Evolutionary conservation across 192 early-diverging fungal genomes (phyloP), one percentile per base, ranked within the genome.

Genomic region (Rhizophagus sp.): DNA sequence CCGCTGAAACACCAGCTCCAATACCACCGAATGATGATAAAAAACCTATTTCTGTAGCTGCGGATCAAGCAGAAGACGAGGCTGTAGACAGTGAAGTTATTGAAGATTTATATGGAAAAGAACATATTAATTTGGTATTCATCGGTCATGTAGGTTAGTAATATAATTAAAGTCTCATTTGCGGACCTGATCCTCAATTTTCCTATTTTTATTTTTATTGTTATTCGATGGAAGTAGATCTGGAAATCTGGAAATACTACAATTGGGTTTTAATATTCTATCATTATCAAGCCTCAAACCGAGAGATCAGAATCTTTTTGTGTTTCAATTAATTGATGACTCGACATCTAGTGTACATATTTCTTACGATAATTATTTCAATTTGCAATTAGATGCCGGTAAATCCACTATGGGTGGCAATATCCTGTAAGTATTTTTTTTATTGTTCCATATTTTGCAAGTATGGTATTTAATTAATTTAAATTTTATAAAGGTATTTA

Each of bases 341-440:
- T 47, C 44, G 44, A 47, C 44, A 41, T 41, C 39, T 41, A 63
- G 30, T 73, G 36, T 41, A 41, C 39, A 33, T 75, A 27, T 50
- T 50, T 57, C 15, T 65, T 25, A 36, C 62, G 19, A 57, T 30
- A 39, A 76, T 63, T 67, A 67, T 41, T 67, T 79, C 36, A 71
- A 67, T 76, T 30, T 73, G 24, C 39, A 22, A 33, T 27, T 79
- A 88, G 93, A 95, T 87, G 93, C 94, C 61, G 95, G 98, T 79
- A 99, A 99, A 85, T 97, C 96, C 19, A 99, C 98, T 39, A 96
- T 99, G 92, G 97, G 97, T 79, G 98, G 98, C 49, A 96, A 98
- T 86, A 91, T 99, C 61, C 87, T 99, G 89, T 96, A 86, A 85
- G 92, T 84, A 27, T n/a, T 17, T 30, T 64, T 47, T 64, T 47